phyloP scores from a whole-genome alignment of 148 eudicot genomes.

The Limonium bicolor region DNA sequence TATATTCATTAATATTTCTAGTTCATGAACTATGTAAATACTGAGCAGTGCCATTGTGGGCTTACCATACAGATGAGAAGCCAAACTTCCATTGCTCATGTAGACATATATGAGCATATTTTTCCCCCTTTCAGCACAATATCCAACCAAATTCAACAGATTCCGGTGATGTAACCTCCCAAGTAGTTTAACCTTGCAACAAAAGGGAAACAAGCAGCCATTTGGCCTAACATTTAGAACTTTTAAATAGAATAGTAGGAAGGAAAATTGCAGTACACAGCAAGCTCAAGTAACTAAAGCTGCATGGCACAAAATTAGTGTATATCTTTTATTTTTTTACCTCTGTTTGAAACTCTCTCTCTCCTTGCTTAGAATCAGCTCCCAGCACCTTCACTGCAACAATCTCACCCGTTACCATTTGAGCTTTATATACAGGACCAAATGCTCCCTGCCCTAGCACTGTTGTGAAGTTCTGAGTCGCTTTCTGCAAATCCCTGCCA shows the following conservation, averaged over 20 bases:
- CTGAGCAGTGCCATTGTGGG: background rate
- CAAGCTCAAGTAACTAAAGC: background rate
- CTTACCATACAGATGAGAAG: conserved; percentile 89
- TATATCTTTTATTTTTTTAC: conserved; percentile 28
- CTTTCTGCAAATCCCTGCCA: conserved; percentile 80
- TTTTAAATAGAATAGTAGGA: too few relatives aligned
- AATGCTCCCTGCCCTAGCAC: conserved; percentile 85
- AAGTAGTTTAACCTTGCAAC: conserved; percentile 60
- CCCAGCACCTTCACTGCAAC: conserved; percentile 95
- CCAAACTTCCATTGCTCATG: conserved; percentile 85
- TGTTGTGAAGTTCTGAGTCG: conserved; percentile 80
- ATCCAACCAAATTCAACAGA: conserved; percentile 90
- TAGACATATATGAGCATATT: conserved; percentile 84
- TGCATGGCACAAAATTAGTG: background rate
- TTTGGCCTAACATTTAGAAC: too few relatives aligned
- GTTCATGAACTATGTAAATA: background rate
- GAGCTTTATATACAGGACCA: conserved; percentile 92
- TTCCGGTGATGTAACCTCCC: conserved; percentile 95
- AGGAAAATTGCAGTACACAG: too few relatives aligned
- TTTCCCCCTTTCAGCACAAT: conserved; percentile 81
- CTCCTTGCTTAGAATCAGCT: conserved; percentile 85
- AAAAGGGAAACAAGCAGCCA: background rate
- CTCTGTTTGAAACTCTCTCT: conserved; percentile 84
- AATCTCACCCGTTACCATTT: conserved; percentile 70
- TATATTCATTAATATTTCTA: background rate